Evolutionary conservation across 768 basidiomycete genomes (phyloP).

Genomic region (Phylloporus sp.): DNA sequence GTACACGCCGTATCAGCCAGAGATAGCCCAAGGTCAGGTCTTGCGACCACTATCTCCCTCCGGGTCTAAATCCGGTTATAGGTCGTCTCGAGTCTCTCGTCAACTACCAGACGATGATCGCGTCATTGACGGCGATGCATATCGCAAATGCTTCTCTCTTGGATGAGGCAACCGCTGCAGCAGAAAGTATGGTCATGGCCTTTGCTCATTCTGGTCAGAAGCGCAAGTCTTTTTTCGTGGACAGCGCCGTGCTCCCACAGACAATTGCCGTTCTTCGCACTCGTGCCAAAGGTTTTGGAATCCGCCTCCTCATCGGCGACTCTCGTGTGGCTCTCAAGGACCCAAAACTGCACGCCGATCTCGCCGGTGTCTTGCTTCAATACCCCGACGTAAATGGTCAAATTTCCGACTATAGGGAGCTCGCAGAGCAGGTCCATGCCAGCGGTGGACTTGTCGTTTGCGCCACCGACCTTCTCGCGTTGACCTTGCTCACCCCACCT

Average conservation of each 20-base stretch:
- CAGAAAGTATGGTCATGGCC: slow-evolving; percentile 96
- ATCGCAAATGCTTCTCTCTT: slow-evolving; percentile 94
- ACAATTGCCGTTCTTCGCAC: slow-evolving; percentile 86
- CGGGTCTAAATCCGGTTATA: slow-evolving; percentile 29
- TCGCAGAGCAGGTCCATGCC: slow-evolving; percentile 67
- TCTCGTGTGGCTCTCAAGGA: slow-evolving; percentile 47
- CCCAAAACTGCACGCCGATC: slow-evolving; percentile 48
- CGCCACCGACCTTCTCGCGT: slow-evolving; percentile 87
- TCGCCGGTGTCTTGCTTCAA: slow-evolving; percentile 88
- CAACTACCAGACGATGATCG: slow-evolving; percentile 96
- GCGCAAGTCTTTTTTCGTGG: slow-evolving; percentile 81
- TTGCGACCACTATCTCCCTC: slow-evolving; percentile 2
- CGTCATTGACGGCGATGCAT: slow-evolving; percentile 89
- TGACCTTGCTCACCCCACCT: slow-evolving; percentile 90
- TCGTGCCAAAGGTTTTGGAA: slow-evolving; percentile 90
- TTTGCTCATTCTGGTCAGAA: slow-evolving; percentile 62
- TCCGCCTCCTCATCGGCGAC: slow-evolving; percentile 71
- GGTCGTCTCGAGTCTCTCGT: slow-evolving; percentile 94
- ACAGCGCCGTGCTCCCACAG: slow-evolving; percentile 78
- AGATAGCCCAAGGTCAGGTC: slow-evolving; percentile 88
- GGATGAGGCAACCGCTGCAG: slow-evolving; percentile 93
- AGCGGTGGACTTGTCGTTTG: slow-evolving; percentile 78
- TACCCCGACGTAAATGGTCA: slow-evolving; percentile 90
- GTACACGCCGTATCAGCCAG: slow-evolving; percentile 94
- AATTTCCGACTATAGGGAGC: slow-evolving; percentile 63